Base-by-base conservation (phyloP, 176 grass and related monocot genomes). In the Cenchrus americanus region DNA sequence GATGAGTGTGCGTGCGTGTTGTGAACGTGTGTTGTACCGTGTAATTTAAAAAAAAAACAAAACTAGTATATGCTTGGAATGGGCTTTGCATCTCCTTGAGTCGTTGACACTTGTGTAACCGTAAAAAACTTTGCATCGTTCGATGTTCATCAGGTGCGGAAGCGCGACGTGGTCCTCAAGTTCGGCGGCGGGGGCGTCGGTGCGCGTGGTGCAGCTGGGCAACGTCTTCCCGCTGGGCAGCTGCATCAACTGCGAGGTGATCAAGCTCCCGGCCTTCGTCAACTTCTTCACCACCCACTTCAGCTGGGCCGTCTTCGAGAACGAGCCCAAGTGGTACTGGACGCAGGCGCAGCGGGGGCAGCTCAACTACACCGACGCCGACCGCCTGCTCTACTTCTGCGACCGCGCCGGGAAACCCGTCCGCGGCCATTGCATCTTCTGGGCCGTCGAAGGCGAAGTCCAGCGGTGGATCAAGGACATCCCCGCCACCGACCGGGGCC, bases 301-400 rank as follows among this genome's bases (percentile, higher is more conserved):
- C 78, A 81, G 86, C 66, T 88, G 90, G 90, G 82, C 90, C 1
- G 90, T 92, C 5, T 92, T 92, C 78, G 86, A 78, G 40, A 92
- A 92, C 73, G 90, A 92, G 82, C 90, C 88, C 41, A 94, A 94
- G 81, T 94, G 92, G 92, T 94, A 94, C 92, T 89, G 85, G 87
- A 94, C 90, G 4, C 90, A 94, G 75, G 80, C 87, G 27, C 49
- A 78, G 69, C 68, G 87, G 11, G 92, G 90, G 9, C 76, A 71
- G 57, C 51, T 94, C 61, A 94, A 83, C 87, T 94, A 92, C 71
- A 24, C 1, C 24, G 71, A 73, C 71, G 71, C 71, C 48, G 71
- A 73, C 71, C 24, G 46, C 50, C 88, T 90, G 27, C 41, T 90
- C 37, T 78, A 66, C 34, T 50, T 90, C 43, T 90, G 88, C 78